Base-by-base conservation (phyloP, 2,329 filamentous ascomycete genomes). In the Alternaria sp. region DNA sequence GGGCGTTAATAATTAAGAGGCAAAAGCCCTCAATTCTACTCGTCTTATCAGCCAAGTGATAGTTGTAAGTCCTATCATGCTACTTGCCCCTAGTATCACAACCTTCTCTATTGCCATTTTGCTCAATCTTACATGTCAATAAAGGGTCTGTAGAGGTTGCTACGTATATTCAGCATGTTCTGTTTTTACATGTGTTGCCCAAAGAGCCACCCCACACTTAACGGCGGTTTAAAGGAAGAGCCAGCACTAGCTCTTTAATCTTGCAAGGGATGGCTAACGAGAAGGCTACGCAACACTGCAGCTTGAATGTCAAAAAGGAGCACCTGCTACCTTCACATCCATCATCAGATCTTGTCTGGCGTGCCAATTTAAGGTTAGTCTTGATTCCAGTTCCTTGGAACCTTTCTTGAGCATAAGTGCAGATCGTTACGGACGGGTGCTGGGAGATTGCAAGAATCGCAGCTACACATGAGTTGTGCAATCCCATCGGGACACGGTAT, bases 1-100 rank as follows among this genome's bases (percentile, higher is more conserved):
- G 54, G 49, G 70, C 65, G 29, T 64, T 60, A 49, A 72, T 57
- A 42, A 76, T 72, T 51, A 67, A 53, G 24, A 59, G 51, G 36
- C 65, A 68, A 33, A 33, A 73, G 45, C 29, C 68, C 56, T 54
- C 68, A 61, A 48, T 74, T 72, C 72, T 75, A 21, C 29, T 33
- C 9, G 36, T 26, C 26, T 29, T 34, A 48, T 63, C 37, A 68
- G 65, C 52, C n/a, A 48, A 28, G 13, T 14, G 14, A 4, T n/a
- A 3, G 5, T 17, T 29, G 17, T 13, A 9, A 39, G 8, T 9
- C 14, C 8, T 21, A 3, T 49, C 2, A 26, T 3, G 31, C 63
- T 51, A 66, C 67, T 55, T 68, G 72, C 71, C 17, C 70, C 71
- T 41, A 75, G 63, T 33, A 76, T 52, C 44, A 70, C 40, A 14